Evolutionary conservation across 2,329 filamentous ascomycete species (phyloP), one percentile per base, ranked within the genome.

Genomic region (Diaporthe australafricana): DNA sequence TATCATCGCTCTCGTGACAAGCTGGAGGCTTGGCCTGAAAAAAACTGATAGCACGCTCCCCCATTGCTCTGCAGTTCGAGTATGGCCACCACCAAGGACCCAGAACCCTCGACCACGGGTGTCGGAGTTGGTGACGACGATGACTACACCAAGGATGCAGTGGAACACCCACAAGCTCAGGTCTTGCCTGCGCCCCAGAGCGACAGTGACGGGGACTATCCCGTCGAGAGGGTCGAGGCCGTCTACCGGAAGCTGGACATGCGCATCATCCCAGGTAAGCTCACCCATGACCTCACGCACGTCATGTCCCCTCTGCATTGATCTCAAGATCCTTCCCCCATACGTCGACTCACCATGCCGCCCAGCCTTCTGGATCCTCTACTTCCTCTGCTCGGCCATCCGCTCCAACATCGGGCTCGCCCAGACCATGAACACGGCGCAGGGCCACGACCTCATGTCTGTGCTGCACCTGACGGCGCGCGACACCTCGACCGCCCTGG

Each of bases 331-430:
- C 38, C 25, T n/a, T n/a, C n/a, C n/a, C n/a, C n/a, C n/a, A n/a
- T n/a, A n/a, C 22, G 7, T 35, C 20, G n/a, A 40, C 52, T 56
- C 60, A 47, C 32, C n/a, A n/a, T 12, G 12, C 1, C 14, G 0
- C 16, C 20, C 74, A 88, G 94, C 95, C 38, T 96, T 98, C 82
- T 98, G 95, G 95, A 81, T 92, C 20, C 87, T 98, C 20, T 98
- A 98, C 84, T 98, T 98, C 80, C 88, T 98, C 75, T 96, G 94
- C 86, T 96, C 94, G 0, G 95, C 94, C 73, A 96, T 98, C 78
- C 91, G 94, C 67, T 96, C 94, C 77, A 98, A 97, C 82, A 94
- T 98, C 75, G 94, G 94, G 74, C 91, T 98, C 76, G 93, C 95
- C n/a, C 94, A 98, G 83, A 98, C 95, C 1, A 98, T 98, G 95